Evolutionary conservation across 768 basidiomycete species (phyloP).

Genomic region (Rhizopogon rudus): DNA sequence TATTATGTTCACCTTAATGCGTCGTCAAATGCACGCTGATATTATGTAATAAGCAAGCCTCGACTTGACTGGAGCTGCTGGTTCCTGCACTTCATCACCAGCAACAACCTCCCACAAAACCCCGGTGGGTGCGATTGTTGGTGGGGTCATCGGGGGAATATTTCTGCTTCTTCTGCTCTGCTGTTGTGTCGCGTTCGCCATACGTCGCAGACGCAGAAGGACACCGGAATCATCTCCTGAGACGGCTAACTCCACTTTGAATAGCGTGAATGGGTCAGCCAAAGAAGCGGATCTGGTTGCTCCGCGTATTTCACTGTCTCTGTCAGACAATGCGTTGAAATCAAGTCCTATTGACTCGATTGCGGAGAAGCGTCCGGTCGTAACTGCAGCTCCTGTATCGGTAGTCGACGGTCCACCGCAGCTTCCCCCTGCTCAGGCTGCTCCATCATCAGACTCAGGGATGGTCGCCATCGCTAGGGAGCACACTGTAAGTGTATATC

Average conservation of each 20-base stretch:
- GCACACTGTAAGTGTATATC: background rate
- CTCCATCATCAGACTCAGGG: no score
- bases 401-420: no score
- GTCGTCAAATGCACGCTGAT: background rate
- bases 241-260: background rate
- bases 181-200: constrained; percentile 7
- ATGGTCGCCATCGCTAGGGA: no score
- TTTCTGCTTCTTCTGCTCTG: constrained; percentile 10
- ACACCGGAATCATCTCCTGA: background rate
- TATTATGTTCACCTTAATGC: background rate
- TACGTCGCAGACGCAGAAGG: constrained; percentile 9
- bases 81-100: constrained; percentile 2
- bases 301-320: background rate
- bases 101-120: background rate
- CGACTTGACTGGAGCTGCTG: constrained; percentile 16
- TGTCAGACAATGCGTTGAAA: background rate
- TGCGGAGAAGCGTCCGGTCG: background rate
- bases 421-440: no score
- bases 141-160: constrained; percentile 17
- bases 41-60: constrained; percentile 4
- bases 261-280: background rate
- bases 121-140: constrained; percentile 14
- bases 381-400: no score
- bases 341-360: background rate
- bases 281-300: background rate